Evolutionary conservation across 306 rosid genomes (phyloP).

Genomic region (Prunus padus): DNA sequence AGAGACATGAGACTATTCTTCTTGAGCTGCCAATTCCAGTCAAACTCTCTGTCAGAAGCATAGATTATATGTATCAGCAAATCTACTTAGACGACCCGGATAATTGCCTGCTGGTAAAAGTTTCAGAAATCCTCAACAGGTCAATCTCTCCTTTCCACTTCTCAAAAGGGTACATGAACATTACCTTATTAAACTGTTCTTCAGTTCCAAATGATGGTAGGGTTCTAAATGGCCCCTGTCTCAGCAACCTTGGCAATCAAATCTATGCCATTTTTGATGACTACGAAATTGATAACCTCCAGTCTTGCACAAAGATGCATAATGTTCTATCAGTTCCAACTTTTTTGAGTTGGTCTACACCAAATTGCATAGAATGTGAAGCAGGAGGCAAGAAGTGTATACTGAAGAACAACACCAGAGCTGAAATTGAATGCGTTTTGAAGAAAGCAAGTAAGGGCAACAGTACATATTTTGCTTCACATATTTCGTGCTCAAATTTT

Average conservation of each 20-base stretch:
- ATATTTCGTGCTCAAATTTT: no score
- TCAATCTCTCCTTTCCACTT: constrained; percentile 26
- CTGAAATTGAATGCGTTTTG: neutral
- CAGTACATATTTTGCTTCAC: no score
- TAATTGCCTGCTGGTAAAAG: constrained; percentile 10
- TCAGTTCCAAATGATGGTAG: no score
- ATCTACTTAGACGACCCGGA: constrained; percentile 19
- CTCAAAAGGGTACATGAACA: rapidly evolving
- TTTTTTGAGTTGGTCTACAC: constrained; percentile 27
- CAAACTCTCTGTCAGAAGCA: constrained; percentile 21
- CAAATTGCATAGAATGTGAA: constrained; percentile 37
- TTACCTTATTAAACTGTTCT: constrained; percentile 36
- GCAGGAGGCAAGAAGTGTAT: constrained; percentile 25
- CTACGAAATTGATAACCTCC: neutral
- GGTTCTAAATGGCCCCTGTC: constrained; percentile 18
- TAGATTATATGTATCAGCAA: constrained; percentile 32
- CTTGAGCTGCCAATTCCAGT: constrained; percentile 33
- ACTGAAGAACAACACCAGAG: constrained; percentile 16
- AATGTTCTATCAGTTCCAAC: constrained; percentile 1
- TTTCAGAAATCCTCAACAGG: constrained; percentile 1
- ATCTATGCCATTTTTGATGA: neutral
- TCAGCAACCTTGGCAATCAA: constrained; percentile 4
- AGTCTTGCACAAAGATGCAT: constrained; percentile 30
- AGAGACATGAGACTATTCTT: constrained; percentile 6
- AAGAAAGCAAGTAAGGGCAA: constrained; percentile 10